Evolutionary conservation across 140 eudicot genomes (phyloP).

Genomic region (Anethum foeniculum): DNA sequence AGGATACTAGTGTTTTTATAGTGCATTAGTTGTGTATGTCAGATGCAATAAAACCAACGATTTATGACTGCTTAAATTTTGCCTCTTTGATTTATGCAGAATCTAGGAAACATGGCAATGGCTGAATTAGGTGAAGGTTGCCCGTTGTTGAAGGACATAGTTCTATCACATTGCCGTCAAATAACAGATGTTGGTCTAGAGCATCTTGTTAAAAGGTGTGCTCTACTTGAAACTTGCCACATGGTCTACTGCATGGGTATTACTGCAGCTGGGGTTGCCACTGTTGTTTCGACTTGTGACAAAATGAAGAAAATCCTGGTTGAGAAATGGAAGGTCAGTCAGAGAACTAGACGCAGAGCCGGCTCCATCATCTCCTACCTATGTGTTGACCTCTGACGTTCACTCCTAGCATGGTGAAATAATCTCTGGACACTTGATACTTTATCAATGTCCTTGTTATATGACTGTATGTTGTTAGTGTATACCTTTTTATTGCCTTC

Average conservation of each 20-base stretch:
- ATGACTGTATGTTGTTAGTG: background rate
- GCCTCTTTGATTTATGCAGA: slow-evolving; percentile 27
- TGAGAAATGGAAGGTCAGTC: slow-evolving; percentile 77
- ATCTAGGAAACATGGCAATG: slow-evolving; percentile 63
- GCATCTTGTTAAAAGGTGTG: slow-evolving; percentile 49
- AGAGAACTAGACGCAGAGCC: slow-evolving; percentile 74
- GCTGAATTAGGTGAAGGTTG: slow-evolving; percentile 81
- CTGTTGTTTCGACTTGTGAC: slow-evolving; percentile 57
- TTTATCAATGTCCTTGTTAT: background rate
- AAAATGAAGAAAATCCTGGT: slow-evolving; percentile 74
- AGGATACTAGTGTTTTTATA: background rate
- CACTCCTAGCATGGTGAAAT: background rate
- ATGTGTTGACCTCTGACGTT: slow-evolving; percentile 60
- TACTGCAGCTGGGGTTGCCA: slow-evolving; percentile 79
- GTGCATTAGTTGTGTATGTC: background rate
- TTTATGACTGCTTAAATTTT: background rate
- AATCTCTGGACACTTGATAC: background rate
- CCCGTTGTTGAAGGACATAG: slow-evolving; percentile 62
- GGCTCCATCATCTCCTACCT: slow-evolving; percentile 80
- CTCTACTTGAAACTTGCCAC: slow-evolving; percentile 64
- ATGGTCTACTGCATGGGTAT: slow-evolving; percentile 86
- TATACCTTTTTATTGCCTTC: background rate
- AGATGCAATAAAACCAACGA: background rate
- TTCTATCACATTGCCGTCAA: slow-evolving; percentile 81
- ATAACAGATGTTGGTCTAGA: slow-evolving; percentile 69